phyloP scores from a whole-genome alignment of 2,329 filamentous ascomycete genomes.

The Ophidiomyces ophidiicola region DNA sequence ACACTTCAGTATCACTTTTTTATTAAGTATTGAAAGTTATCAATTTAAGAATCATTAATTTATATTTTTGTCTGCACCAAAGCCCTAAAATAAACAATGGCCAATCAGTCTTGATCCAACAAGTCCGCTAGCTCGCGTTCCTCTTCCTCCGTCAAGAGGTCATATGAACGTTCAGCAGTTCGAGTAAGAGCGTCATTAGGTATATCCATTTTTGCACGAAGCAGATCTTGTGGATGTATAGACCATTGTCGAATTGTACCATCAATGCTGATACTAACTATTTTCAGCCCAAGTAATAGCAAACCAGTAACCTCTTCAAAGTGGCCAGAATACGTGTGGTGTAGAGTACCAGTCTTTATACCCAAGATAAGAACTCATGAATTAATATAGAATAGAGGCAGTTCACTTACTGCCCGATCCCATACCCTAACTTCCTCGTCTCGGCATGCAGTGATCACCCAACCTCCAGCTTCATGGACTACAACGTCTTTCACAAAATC shows the following conservation, averaged over 20 bases:
- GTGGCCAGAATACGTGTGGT: conserved; percentile 67
- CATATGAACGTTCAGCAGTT: conserved; percentile 36
- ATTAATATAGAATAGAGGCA: neutral
- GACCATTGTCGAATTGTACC: conserved; percentile 78
- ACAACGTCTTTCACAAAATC: conserved; percentile 81
- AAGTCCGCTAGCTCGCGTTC: conserved; percentile 84
- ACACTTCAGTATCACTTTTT: too few relatives aligned
- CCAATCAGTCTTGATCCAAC: conserved; percentile 54
- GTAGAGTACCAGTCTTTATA: conserved; percentile 52
- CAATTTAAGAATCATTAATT: too few relatives aligned
- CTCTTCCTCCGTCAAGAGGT: conserved; percentile 68
- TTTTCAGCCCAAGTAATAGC: conserved; percentile 44
- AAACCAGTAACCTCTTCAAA: conserved; percentile 87
- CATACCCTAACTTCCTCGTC: conserved; percentile 89
- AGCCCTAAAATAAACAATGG: too few relatives aligned
- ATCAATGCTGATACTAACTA: conserved; percentile 82
- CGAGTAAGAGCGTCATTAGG: conserved; percentile 33
- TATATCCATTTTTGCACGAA: conserved; percentile 43
- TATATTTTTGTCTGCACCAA: too few relatives aligned
- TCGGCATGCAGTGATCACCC: conserved; percentile 76
- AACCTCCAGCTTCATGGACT: conserved; percentile 54
- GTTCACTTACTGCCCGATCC: conserved; percentile 46
- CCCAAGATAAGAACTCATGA: conserved; percentile 22
- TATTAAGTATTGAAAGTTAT: too few relatives aligned
- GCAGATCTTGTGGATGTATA: conserved; percentile 49